A percentile compares a stretch with the other conserved stretches of the same genome.
These are phyloP conservation scores for Clohesyomyces aquaticus DNA, from an alignment of 495 filamentous ascomycete species.

Conservation along the genomic window DNA sequence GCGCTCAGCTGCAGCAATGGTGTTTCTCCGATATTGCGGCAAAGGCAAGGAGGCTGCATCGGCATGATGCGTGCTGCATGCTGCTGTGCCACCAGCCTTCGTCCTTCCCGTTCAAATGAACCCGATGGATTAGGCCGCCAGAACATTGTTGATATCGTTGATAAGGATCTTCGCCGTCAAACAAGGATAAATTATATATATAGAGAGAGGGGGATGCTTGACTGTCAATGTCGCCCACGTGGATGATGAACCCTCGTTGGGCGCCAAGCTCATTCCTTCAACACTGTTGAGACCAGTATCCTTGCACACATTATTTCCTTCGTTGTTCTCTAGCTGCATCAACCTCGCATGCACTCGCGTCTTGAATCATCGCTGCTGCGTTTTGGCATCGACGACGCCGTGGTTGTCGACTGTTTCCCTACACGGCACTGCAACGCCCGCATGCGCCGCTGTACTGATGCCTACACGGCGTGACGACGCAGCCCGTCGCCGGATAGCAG, in stretches of 20 bases:
- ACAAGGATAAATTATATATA: neutral
- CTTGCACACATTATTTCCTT: neutral
- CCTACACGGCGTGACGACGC: too few species aligned
- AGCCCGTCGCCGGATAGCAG: too few species aligned
- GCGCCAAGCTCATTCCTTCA: neutral
- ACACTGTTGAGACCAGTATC: neutral
- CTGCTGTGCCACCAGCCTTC: too few species aligned
- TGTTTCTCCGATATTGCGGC: slow-evolving; percentile 9
- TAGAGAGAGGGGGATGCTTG: neutral
- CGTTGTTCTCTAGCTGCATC: neutral
- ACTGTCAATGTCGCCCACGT: neutral
- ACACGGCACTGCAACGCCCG: too few species aligned
- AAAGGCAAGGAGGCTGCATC: slow-evolving; percentile 7
- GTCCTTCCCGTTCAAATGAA: too few species aligned
- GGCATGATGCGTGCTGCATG: too few species aligned
- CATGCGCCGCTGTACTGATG: too few species aligned
- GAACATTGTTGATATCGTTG: too few species aligned
- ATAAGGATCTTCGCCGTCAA: too few species aligned
- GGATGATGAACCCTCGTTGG: neutral
- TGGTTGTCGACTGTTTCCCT: too few species aligned
- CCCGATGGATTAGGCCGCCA: too few species aligned
- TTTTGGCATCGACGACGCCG: too few species aligned
- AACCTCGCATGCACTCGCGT: neutral
- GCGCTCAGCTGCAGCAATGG: neutral
- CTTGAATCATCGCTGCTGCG: neutral